A percentile compares a stretch with the other conserved stretches of the same genome.
Conservation (phyloP, 179 eudicot species). For the Pouteria campechiana region DNA sequence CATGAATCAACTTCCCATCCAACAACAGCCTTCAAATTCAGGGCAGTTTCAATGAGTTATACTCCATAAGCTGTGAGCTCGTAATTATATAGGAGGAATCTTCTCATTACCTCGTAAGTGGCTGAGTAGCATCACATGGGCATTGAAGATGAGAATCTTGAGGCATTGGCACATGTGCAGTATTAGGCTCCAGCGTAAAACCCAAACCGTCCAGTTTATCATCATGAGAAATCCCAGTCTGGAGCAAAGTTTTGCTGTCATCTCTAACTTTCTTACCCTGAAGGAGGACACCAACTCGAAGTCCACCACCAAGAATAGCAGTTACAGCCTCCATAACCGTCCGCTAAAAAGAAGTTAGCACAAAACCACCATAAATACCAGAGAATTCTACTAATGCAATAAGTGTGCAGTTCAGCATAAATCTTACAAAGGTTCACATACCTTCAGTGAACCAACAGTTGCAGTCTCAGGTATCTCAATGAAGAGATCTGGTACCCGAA, state of each 20-base stretch:
- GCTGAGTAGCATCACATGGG: constrained; percentile 25
- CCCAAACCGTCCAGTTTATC: constrained; percentile 56
- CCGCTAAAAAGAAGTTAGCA: constrained; percentile 30
- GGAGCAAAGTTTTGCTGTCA: constrained; percentile 60
- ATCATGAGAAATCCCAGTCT: constrained; percentile 64
- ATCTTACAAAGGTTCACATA: constrained; percentile 10
- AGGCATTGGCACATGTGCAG: constrained; percentile 21
- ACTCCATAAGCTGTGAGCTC: too few species aligned
- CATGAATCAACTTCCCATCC: too few species aligned
- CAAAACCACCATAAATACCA: not conserved
- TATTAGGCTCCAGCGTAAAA: constrained; percentile 65
- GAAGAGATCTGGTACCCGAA: constrained; percentile 74
- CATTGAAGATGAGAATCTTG: constrained; percentile 21
- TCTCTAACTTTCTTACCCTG: constrained; percentile 84
- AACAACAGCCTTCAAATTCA: too few species aligned
- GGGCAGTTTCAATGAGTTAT: too few species aligned
- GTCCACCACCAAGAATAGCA: constrained; percentile 61
- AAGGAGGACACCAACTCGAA: constrained; percentile 64
- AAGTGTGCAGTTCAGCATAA: not conserved
- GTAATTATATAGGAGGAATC: not conserved
- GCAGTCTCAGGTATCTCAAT: constrained; percentile 79
- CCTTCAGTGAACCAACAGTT: constrained; percentile 86
- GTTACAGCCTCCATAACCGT: constrained; percentile 83
- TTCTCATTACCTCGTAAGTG: constrained; percentile 53
- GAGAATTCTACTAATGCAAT: not conserved